Evolutionary conservation across 805 yeast genomes (phyloP), one percentile per base, ranked within the genome.

Genomic region (Yarrowia sp.): DNA sequence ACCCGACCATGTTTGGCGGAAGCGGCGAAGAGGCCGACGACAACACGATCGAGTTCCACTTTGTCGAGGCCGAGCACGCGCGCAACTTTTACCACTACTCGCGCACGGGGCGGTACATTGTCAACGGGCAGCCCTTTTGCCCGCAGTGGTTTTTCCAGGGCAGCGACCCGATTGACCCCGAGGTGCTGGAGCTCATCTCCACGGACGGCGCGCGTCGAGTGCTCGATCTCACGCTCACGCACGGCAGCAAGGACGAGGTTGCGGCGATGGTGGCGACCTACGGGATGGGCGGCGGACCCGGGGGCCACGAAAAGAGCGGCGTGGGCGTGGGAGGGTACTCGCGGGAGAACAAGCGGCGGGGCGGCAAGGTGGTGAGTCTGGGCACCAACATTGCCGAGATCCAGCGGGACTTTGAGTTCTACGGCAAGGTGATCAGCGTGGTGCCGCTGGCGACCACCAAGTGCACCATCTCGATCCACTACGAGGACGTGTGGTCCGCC

Each of bases 81-180:
- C 58, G 49, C 34, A 64, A 52, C 50, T 64, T 64, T 30, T 64
- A 64, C 43, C 58, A 64, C 39, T 64, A 42, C 43, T 39, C 67
- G 39, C 60, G 50, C 19, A 50, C 60, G 6, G 67, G 67, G 20
- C 47, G 67, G 34, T 64, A 42, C 43, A 50, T 64, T 39, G 60
- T 64, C 47, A 64, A 64, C 44, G 67, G 67, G 9, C 60, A 64
- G 34, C 60, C 49, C 43, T 64, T 49, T 17, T 42, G 50, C 14
- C 67, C 67, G 13, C 58, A 64, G 60, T 64, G 67, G 67, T 50
- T 42, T 19, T 40, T 50, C 43, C 60, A 64, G 42, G 67, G 60
- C 15, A 40, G 50, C 14, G 60, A 39, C 14, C 60, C 67, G 34
- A 39, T 64, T 14, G 49, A 34, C n/a, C 60, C 67, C 34, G 40